A percentile compares a stretch with the other conserved stretches of the same genome.
These are phyloP conservation scores for Atkinsonella hypoxylon DNA, from an alignment of 2,329 filamentous ascomycete species.

Conservation along the genomic window DNA sequence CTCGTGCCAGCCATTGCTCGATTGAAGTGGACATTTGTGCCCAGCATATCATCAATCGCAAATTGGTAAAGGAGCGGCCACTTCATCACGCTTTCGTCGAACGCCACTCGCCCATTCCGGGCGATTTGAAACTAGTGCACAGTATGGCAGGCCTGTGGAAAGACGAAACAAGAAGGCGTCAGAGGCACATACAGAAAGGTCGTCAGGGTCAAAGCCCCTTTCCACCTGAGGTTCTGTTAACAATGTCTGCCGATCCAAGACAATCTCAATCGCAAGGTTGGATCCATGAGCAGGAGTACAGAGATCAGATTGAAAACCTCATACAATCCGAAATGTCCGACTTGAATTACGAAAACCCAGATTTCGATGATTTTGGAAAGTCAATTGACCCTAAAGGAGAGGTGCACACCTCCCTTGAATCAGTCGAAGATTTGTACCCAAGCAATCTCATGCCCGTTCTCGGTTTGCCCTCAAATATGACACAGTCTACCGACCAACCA, in stretches of 20 bases:
- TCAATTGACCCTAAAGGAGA: constrained; percentile 37
- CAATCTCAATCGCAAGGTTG: constrained; percentile 65
- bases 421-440: constrained; percentile 78
- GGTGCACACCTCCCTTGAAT: constrained; percentile 69
- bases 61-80: constrained; percentile 59
- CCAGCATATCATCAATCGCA: constrained; percentile 76
- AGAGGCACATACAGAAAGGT: constrained; percentile 53
- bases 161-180: constrained; percentile 73
- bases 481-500: constrained; percentile 15
- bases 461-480: constrained; percentile 32
- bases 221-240: constrained; percentile 65
- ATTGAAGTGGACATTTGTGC: constrained; percentile 85
- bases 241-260: constrained; percentile 77
- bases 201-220: constrained; percentile 64
- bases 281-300: constrained; percentile 85
- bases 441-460: constrained; percentile 44
- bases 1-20: constrained; percentile 74
- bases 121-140: constrained; percentile 71
- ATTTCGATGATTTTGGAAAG: constrained; percentile 56
- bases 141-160: constrained; percentile 93
- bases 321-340: constrained; percentile 49
- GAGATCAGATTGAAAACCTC: constrained; percentile 50
- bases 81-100: constrained; percentile 86
- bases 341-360: constrained; percentile 26
- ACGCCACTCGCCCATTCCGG: constrained; percentile 46